A percentile compares a stretch with the other conserved stretches of the same genome.
Evolutionary conservation across 2,329 filamentous ascomycete species (phyloP).

Genomic region (Ophidiomyces ophidiicola): DNA sequence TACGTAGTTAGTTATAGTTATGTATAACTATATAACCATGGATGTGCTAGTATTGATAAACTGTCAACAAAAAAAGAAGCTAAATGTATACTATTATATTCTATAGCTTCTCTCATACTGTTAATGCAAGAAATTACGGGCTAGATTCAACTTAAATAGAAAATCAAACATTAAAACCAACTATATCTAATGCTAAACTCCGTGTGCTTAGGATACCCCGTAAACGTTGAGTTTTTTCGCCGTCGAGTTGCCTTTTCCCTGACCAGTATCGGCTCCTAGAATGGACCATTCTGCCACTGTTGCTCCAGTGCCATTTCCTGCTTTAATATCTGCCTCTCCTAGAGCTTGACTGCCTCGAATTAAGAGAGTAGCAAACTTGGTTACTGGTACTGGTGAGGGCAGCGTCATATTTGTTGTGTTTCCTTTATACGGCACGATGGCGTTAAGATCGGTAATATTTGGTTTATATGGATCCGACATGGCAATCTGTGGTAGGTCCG

Average conservation of each 20-base stretch:
- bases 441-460: slow-evolving; percentile 22
- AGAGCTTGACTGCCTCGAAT: slow-evolving; percentile 35
- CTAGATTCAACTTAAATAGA: not conserved
- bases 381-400: slow-evolving; percentile 22
- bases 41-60: no score
- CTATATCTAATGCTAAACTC: not conserved
- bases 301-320: slow-evolving; percentile 32
- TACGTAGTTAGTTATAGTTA: no score
- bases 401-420: slow-evolving; percentile 35
- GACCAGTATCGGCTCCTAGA: slow-evolving; percentile 18
- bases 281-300: slow-evolving; percentile 40
- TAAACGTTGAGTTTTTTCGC: slow-evolving; percentile 1
- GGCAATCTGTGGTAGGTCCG: slow-evolving; percentile 22
- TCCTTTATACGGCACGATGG: slow-evolving; percentile 27
- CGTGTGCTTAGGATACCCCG: not conserved
- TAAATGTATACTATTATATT: no score
- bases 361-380: slow-evolving; percentile 33
- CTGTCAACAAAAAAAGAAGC: no score
- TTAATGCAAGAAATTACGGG: not conserved
- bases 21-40: no score
- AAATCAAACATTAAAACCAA: not conserved
- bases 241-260: not conserved
- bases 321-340: slow-evolving; percentile 20
- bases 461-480: slow-evolving; percentile 31
- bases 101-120: no score